Base-by-base conservation (phyloP, 23 red algal genomes). In the Chondrus crispus region DNA sequence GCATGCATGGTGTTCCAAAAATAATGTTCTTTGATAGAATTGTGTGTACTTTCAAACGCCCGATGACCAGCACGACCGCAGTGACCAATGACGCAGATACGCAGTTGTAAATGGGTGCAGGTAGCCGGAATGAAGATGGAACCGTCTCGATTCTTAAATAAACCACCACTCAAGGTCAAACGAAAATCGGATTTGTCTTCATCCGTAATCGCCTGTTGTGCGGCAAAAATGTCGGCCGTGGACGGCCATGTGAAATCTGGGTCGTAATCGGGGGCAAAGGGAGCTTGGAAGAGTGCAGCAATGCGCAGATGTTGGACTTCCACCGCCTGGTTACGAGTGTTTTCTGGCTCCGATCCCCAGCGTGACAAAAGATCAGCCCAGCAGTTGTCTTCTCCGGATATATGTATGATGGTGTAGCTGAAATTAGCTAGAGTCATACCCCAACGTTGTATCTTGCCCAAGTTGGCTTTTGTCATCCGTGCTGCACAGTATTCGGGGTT, bases 331-430 rank as follows among this genome's bases (percentile, higher is more conserved):
- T 8, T 66, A 57, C 52, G 52, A 77, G n/a, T 48, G 26, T 46
- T 40, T 10, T 77, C 20, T 1, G 71, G 71, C 12, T 22, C 38
- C n/a, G n/a, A n/a, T n/a, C 48, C 48, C 78, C 78, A 83, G 10
- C 78, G 52, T 11, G 48, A 58, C 29, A 62, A 45, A 20, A 83
- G 40, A 38, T 83, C 78, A 12, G 78, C 52, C 78, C 78, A 63
- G 52, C 46, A 54, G 2, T 62, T 83, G 52, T 83, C 45, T 54
- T 54, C 78, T 19, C 78, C 45, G n/a, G 26, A 20, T 33, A 83
- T 83, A 62, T 83, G 78, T 6, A 63, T 47, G 12, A 54, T 58
- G 26, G 78, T 62, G 22, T 83, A 83, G 20, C 57, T n/a, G 22
- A 2, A 83, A 11, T 20, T n/a, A 0, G 48, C 26, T 0, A 83